Evolutionary conservation across 441 rosid species (phyloP), one percentile per base, ranked within the genome.

Genomic region (Sinapis alba): DNA sequence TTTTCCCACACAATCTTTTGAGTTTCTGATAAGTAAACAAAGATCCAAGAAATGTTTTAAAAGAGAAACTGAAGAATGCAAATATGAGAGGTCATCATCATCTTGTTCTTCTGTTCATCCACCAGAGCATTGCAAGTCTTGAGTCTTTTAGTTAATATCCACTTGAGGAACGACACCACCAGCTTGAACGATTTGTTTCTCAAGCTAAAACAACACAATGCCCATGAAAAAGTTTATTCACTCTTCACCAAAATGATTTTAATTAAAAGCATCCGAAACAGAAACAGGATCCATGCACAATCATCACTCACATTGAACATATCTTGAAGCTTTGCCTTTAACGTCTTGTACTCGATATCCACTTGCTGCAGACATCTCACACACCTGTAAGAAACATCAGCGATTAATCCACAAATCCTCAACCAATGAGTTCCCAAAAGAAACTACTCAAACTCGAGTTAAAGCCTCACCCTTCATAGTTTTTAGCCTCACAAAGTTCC

Each of bases 281-380:
- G 28, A 30, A 27, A 50, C 2, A 7, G 20, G 9, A 58, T n/a
- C 23, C 8, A 38, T 61, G 20, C 8, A 47, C 1, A 9, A 23
- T 13, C n/a, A 61, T 6, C 30, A 41, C 88, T 86, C 76, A 90
- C 98, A 69, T 77, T 79, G 81, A 88, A 90, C 63, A 93, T 72
- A 50, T 83, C 80, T 73, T 88, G 86, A 65, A 93, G 90, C 85
- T 86, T 93, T 81, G 71, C 78, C 81, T 88, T 87, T 80, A 84
- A 72, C 3, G 80, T 68, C 67, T 77, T 54, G 75, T 74, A 84
- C 74, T 93, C 98, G 4, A 82, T 82, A 75, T 78, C 86, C 76
- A 89, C 91, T 76, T 84, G 93, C 70, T 89, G 95, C 75, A 93
- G 89, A 72, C 98, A 90, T 81, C 89, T 82, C 89, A 87, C 41